Conservation (phyloP, 306 rosid genomes). For the Abrus pulchellus region DNA sequence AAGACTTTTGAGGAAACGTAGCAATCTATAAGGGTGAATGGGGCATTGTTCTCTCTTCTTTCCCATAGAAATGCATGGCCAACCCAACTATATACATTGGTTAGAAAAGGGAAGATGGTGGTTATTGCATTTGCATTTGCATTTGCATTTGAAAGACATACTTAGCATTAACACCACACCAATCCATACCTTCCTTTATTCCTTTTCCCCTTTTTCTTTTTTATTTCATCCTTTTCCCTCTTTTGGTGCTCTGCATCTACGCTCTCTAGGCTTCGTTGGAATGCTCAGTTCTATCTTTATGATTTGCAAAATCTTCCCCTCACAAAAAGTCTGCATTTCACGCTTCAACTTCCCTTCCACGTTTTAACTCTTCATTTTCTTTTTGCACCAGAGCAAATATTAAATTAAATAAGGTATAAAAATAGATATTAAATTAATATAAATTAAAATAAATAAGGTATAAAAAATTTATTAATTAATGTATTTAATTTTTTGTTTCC, state of each 20-base stretch:
- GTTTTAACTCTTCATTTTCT: no score
- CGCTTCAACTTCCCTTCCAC: neutral
- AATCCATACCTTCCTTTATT: slow-evolving; percentile 14
- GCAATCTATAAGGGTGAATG: slow-evolving; percentile 34
- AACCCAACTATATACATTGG: slow-evolving; percentile 23
- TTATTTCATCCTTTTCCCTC: neutral
- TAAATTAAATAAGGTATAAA: no score
- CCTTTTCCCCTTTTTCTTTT: neutral
- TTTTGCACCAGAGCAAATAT: no score
- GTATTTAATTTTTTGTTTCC: no score
- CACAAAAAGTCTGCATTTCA: neutral
- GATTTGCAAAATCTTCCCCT: slow-evolving; percentile 34
- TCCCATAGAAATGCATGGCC: slow-evolving; percentile 23
- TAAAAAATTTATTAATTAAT: no score
- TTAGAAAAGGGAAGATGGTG: slow-evolving; percentile 30
- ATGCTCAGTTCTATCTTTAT: slow-evolving; percentile 20
- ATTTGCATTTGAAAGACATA: slow-evolving; percentile 11
- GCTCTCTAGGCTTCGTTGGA: neutral
- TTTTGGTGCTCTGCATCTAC: slow-evolving; percentile 28
- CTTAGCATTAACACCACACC: neutral
- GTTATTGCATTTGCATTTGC: neutral
- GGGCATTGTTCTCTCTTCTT: slow-evolving; percentile 3
- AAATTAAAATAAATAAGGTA: no score
- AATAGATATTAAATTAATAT: no score
- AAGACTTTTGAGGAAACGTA: slow-evolving; percentile 47